Percentiles rank a stretch among this genome's conserved stretches.
Conservation (phyloP, 1,284 basidiomycete species). For the Rhodotorula sp. region DNA sequence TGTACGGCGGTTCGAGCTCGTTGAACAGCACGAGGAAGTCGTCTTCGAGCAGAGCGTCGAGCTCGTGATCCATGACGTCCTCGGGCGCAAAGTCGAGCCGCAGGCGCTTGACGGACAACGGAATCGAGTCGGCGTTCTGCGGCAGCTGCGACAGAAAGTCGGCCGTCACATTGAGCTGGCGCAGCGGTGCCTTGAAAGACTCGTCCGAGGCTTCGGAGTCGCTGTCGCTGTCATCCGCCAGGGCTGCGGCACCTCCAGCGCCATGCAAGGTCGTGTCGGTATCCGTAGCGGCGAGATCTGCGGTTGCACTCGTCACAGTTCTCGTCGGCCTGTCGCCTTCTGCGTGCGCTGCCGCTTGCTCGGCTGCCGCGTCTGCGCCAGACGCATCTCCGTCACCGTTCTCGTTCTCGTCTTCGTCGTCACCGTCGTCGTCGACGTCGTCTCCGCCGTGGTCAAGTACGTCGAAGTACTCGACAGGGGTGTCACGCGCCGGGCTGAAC, state of each 20-base stretch:
- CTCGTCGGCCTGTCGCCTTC: background rate
- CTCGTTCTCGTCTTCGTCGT: background rate
- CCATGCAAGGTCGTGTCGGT: no score
- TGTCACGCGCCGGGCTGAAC: background rate
- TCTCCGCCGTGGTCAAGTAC: background rate
- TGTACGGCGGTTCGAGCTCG: background rate
- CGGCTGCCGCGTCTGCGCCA: no score
- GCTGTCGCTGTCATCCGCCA: no score
- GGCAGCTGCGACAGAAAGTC: background rate
- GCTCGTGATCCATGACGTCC: background rate
- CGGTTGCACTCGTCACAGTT: no score
- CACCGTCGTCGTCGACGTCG: background rate
- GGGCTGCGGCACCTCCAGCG: no score
- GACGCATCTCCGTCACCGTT: background rate
- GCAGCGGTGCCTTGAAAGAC: background rate
- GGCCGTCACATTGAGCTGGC: background rate
- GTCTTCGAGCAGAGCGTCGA: background rate
- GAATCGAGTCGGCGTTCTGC: background rate
- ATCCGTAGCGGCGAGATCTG: no score
- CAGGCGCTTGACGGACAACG: background rate
- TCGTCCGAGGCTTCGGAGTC: no score
- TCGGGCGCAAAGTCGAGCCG: constrained; percentile 1
- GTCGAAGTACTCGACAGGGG: background rate
- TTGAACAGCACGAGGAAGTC: background rate
- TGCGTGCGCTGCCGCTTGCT: background rate